Evolutionary conservation across 202 grass and related monocot genomes (phyloP), one percentile per base, ranked within the genome.

Genomic region (Thinopyrum obtusiflorum): DNA sequence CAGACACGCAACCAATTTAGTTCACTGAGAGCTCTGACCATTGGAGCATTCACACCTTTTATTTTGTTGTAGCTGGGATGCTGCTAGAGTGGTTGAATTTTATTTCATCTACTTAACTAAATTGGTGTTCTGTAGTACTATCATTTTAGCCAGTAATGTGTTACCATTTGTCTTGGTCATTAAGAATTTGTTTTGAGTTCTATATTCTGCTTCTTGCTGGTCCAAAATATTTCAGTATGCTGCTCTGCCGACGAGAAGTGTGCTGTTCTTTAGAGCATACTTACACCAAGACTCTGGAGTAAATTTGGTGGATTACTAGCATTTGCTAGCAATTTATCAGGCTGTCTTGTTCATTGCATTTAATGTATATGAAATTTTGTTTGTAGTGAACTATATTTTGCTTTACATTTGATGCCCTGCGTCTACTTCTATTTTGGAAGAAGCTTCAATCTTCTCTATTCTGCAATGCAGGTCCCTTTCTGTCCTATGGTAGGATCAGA

Each of bases 401-500:
- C 1, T 76, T 49, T 60, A 51, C 26, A 1, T 77, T 26, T 23
- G 11, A 5, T 77, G n/a, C 3, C 8, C 82, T 26, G 2, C 5
- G 8, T 76, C 11, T 35, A 77, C n/a, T 66, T 37, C 0, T 36
- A 29, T 65, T 85, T 86, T 31, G 2, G 53, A 71, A 63, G 14
- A 80, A 49, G 4, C 24, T 60, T 66, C 27, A 66, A 74, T 74
- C 7, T 27, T 51, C 26, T 76, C 42, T 33, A 60, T 77, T 78
- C 20, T 82, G 31, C 20, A 39, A 37, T 79, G 9, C 68, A 99
- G 97, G 97, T 99, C 35, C 93, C 93, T 55, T 99, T 99, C 85
- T 99, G 97, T 70, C 93, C 97, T 61, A 99, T 99, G 97, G 97
- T 99, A 73, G 97, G 97, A 85, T 99, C 97, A 17, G 97, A 99